Conservation (phyloP, 352 stramenopile species). For the Blastocystis sp. region DNA sequence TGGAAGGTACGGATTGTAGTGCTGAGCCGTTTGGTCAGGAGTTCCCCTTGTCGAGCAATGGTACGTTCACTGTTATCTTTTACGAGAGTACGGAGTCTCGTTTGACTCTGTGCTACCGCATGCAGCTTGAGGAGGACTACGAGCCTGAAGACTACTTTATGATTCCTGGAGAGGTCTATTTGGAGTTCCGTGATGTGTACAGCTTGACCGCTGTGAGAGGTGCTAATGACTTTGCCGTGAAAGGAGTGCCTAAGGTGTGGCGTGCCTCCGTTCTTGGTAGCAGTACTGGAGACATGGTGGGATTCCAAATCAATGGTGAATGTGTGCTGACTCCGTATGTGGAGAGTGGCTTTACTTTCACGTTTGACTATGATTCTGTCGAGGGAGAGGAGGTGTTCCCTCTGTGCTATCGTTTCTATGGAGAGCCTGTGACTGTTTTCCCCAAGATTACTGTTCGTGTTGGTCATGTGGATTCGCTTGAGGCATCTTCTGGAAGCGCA, state of each 20-base stretch:
- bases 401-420: conserved; percentile 51
- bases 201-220: neutral
- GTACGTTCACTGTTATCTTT: conserved; percentile 45
- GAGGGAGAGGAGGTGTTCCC: conserved; percentile 58
- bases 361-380: conserved; percentile 50
- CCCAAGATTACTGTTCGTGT: conserved; percentile 12
- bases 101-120: conserved; percentile 14
- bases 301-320: conserved; percentile 52
- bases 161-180: conserved; percentile 18
- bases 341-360: conserved; percentile 7
- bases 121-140: conserved; percentile 20
- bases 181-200: conserved; percentile 29
- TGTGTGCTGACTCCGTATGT: conserved; percentile 8
- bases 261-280: conserved; percentile 5
- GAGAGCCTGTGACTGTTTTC: conserved; percentile 18
- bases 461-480: conserved; percentile 34
- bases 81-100: neutral
- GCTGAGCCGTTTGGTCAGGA: neutral
- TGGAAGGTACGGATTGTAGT: conserved; percentile 9
- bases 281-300: neutral
- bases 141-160: conserved; percentile 28
- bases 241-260: conserved; percentile 45
- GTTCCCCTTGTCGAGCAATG: neutral
- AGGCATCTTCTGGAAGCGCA: neutral
- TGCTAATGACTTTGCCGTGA: conserved; percentile 31